These are phyloP conservation scores for Cystobasidium pallidum DNA, from an alignment of 1,284 basidiomycete species.

Conservation along the genomic window DNA sequence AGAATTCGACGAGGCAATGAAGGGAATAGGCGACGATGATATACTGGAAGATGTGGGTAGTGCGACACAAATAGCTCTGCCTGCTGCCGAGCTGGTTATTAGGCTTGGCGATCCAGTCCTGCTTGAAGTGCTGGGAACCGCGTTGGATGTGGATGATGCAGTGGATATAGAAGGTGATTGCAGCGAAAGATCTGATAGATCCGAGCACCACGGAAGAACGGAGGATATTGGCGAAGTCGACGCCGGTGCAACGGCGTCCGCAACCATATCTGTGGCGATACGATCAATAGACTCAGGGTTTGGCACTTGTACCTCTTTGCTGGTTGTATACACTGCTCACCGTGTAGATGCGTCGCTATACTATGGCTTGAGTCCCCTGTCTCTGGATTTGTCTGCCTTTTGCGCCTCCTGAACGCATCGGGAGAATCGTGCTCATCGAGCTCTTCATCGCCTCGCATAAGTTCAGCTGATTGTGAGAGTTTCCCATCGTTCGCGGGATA, in stretches of 20 bases:
- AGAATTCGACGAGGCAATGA: not conserved
- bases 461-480: not conserved
- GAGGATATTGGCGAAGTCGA: not conserved
- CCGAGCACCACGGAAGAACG: slow-evolving; percentile 20
- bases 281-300: not conserved
- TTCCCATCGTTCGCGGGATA: not conserved
- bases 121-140: not conserved
- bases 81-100: slow-evolving; percentile 18
- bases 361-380: not conserved
- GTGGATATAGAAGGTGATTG: not conserved
- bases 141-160: not conserved
- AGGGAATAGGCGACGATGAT: not conserved
- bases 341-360: not conserved
- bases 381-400: not conserved
- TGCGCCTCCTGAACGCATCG: not conserved
- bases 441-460: not conserved
- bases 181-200: not conserved
- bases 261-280: slow-evolving; percentile 2
- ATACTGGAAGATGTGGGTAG: not conserved
- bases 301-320: not conserved
- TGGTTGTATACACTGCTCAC: not conserved
- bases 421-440: not conserved
- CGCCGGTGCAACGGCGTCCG: not conserved
- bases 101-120: not conserved
- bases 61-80: slow-evolving; percentile 16